Conservation (phyloP, 1,284 basidiomycete genomes). For the Cerrena zonata region DNA sequence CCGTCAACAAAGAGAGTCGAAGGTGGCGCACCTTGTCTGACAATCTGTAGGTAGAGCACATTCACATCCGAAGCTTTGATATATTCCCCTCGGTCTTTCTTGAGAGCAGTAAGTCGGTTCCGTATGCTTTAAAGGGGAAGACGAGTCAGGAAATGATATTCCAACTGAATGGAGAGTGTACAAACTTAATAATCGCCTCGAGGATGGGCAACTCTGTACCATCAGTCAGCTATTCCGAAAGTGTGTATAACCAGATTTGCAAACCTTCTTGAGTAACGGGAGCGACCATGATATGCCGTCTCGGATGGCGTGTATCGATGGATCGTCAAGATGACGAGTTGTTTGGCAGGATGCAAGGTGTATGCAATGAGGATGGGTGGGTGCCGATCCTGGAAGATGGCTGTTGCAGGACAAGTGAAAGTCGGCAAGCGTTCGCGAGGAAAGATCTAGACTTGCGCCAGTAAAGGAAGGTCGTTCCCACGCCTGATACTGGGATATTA, state of each 20-base stretch:
- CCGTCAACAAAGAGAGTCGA: neutral
- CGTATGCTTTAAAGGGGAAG: constrained; percentile 62
- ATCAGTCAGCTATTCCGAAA: constrained; percentile 23
- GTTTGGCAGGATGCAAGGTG: neutral
- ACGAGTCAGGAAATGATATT: neutral
- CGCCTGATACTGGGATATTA: constrained; percentile 23
- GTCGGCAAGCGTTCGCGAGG: neutral
- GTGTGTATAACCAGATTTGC: constrained; percentile 13
- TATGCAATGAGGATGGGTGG: neutral
- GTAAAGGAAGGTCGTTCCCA: constrained; percentile 22
- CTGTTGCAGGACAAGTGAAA: neutral
- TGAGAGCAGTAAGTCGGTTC: constrained; percentile 82
- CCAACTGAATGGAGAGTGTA: constrained; percentile 13
- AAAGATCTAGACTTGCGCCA: neutral
- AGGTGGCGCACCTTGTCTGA: constrained; percentile 76
- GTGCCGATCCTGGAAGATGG: constrained; percentile 1
- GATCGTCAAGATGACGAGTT: neutral
- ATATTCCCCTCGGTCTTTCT: constrained; percentile 83
- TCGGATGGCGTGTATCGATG: neutral
- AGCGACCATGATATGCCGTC: constrained; percentile 41
- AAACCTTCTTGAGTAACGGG: constrained; percentile 72
- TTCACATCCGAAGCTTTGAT: constrained; percentile 92
- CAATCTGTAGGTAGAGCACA: constrained; percentile 86
- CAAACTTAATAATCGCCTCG: constrained; percentile 88
- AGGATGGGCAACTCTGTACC: constrained; percentile 82